Evolutionary conservation across 2,329 filamentous ascomycete genomes (phyloP), one percentile per base, ranked within the genome.

Genomic region (Sarocladium brachiariae): DNA sequence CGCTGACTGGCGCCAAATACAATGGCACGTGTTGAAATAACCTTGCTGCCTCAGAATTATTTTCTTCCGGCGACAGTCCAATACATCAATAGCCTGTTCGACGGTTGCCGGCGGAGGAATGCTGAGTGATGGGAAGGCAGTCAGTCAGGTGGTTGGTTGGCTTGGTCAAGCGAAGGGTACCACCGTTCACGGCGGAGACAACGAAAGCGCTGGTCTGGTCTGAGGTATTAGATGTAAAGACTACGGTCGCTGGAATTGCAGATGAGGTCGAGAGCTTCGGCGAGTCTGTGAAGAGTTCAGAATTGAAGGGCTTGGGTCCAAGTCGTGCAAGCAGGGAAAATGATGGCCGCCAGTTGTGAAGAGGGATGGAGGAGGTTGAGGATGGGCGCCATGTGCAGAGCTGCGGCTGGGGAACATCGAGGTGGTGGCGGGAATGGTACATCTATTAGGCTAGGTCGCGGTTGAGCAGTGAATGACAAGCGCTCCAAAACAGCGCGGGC

Each of bases 281-380:
- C 13, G 11, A 16, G 27, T 43, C 39, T 19, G n/a, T n/a, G 39
- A n/a, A 25, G 7, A 10, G 11, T 41, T 10, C 30, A 23, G 21
- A 21, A n/a, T 47, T 19, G 43, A 47, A n/a, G 24, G 39, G 11
- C 9, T 13, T 14, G 39, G 43, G 33, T 31, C 7, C 14, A 9
- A 10, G 43, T 47, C 18, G n/a, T 19, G n/a, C n/a, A n/a, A n/a
- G n/a, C n/a, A n/a, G n/a, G n/a, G n/a, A n/a, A n/a, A n/a, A n/a
- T n/a, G n/a, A n/a, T n/a, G n/a, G n/a, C n/a, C n/a, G n/a, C n/a
- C 30, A 14, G 33, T 35, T 35, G n/a, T 25, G 43, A 47, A 21
- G 43, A 47, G 43, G 43, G 43, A 47, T 47, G 43, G 25, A 33
- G 43, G 25, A 33, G 43, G 43, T 47, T 47, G 43, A 47, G 39